Base-by-base conservation (phyloP, 441 rosid species). In the Jatropha multifida region DNA sequence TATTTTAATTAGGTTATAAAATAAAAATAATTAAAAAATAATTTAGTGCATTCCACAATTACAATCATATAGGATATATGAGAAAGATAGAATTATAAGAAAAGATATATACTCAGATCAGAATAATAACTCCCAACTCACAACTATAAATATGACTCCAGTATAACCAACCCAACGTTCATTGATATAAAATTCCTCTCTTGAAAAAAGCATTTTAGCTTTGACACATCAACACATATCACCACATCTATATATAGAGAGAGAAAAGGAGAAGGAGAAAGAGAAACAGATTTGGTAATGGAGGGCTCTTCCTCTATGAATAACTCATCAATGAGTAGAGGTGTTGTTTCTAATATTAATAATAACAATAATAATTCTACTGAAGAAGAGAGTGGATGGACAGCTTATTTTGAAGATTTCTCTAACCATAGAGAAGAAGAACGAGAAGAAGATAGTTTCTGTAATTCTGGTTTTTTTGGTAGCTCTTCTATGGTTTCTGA, bases 311-410 rank as follows among this genome's bases (percentile, higher is more conserved):
- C 74, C 60, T 83, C 82, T 5, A 42, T 76, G 38, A 61, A 71
- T 78, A 58, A 76, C 27, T 74, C 77, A 40, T 72, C 81, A 52
- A 52, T 77, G 65, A 32, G 68, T 18, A 78, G 65, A 26, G 64
- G 61, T 52, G 60, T 32, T 63, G 55, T 51, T 51, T 11, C 55
- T 51, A 2, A 11, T 60, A 46, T 38, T 59, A 23, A 8, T 59
- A 44, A 44, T 32, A 32, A 32, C 0, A 32, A 32, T 32, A 0
- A 26, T 55, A 49, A 46, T 58, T 76, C 79, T 15, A 5, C 65
- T 46, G 79, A 81, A 23, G 92, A 90, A 63, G 97, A 93, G 81
- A 93, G 98, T 76, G 95, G 98, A 0, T 93, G 97, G 98, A 91
- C 98, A 11, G 80, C 91, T 74, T 90, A 90, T 82, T 88, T 93